These are phyloP conservation scores for Fomitopsis betulina DNA, from an alignment of 1,284 basidiomycete genomes.

Conservation along the genomic window DNA sequence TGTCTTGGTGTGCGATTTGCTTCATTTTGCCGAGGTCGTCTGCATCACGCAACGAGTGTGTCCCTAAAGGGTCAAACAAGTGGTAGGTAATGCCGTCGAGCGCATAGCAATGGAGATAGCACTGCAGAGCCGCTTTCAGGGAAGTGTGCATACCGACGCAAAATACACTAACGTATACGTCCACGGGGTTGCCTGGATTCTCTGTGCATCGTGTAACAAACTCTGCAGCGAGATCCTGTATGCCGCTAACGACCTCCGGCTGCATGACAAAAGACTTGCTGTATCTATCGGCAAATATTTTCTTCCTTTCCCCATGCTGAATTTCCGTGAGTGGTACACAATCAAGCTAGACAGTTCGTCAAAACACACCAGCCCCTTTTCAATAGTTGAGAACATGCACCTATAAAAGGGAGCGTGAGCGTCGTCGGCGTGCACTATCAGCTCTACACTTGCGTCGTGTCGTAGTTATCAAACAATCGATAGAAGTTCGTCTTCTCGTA, in stretches of 20 bases:
- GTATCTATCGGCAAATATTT: conserved; percentile 20
- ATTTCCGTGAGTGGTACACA: neutral
- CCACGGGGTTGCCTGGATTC: conserved; percentile 7
- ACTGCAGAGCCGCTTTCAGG: conserved; percentile 4
- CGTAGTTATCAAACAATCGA: conserved; percentile 16
- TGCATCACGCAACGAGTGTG: conserved; percentile 13
- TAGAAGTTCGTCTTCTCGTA: conserved; percentile 22
- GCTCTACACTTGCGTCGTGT: conserved; percentile 9
- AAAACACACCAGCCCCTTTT: conserved; percentile 11
- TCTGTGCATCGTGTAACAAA: conserved; percentile 16
- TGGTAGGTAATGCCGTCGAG: conserved; percentile 21
- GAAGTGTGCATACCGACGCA: neutral
- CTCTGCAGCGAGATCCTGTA: conserved; percentile 14
- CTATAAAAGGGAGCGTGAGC: conserved; percentile 1
- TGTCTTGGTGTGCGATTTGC: conserved; percentile 16
- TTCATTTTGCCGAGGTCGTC: conserved; percentile 17
- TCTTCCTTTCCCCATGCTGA: conserved; percentile 20
- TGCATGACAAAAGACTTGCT: conserved; percentile 18
- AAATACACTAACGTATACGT: conserved; percentile 15
- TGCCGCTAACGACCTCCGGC: conserved; percentile 11
- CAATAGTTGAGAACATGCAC: conserved; percentile 22
- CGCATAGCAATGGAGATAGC: conserved; percentile 19
- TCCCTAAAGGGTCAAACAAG: conserved; percentile 18
- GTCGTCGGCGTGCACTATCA: neutral
- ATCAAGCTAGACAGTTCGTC: neutral